A percentile compares a stretch with the other conserved stretches of the same genome.
Evolutionary conservation across 352 stramenopile species (phyloP).

Genomic region (Globisporangium perplexum): DNA sequence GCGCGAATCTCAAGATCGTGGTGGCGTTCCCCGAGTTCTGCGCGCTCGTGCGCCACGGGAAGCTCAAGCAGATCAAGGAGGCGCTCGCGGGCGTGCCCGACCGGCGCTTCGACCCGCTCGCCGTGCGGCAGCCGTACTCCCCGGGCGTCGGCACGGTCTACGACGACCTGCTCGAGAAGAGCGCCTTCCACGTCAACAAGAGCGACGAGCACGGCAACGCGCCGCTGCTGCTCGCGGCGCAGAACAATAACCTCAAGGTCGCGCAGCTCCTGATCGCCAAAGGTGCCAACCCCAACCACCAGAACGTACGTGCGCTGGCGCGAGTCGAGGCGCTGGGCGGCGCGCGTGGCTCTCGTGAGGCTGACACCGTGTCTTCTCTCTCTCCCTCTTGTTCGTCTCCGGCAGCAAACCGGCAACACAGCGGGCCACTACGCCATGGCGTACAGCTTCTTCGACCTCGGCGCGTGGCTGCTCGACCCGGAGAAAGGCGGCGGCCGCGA

Average conservation of each 20-base stretch:
- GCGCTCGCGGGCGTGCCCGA: constrained; percentile 79
- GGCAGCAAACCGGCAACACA: constrained; percentile 83
- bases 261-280: constrained; percentile 88
- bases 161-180: constrained; percentile 85
- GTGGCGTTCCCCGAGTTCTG: constrained; percentile 76
- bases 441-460: constrained; percentile 89
- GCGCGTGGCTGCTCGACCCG: constrained; percentile 86
- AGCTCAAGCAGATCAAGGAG: constrained; percentile 87
- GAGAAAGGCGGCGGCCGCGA: constrained; percentile 81
- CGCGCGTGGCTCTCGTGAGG: no score
- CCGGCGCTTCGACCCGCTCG: constrained; percentile 78
- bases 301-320: constrained; percentile 52
- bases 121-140: constrained; percentile 64
- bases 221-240: constrained; percentile 74
- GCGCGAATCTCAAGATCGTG: constrained; percentile 29
- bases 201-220: constrained; percentile 90
- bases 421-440: constrained; percentile 92
- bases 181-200: constrained; percentile 86
- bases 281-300: constrained; percentile 88
- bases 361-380: not conserved
- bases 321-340: not conserved
- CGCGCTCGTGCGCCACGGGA: constrained; percentile 80
- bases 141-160: constrained; percentile 89
- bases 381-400: not conserved
- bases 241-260: constrained; percentile 88